Evolutionary conservation across 225 moss, liverwort and hornwort species (phyloP), one percentile per base, ranked within the genome.

Genomic region (Thuidium tamariscinum): DNA sequence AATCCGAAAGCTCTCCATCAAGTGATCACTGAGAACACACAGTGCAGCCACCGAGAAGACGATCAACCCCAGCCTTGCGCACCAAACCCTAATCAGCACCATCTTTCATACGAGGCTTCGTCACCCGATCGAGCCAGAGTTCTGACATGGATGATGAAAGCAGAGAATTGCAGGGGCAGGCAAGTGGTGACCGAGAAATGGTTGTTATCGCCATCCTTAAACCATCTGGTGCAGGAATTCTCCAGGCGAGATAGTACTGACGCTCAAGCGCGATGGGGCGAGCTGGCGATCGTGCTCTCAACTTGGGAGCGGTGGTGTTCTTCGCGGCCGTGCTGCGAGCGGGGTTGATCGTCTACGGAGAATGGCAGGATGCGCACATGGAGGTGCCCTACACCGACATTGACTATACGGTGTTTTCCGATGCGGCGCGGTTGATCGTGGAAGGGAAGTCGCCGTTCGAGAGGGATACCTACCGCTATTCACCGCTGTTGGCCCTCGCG

Each of bases 361-460:
- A 96, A 79, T 99, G 99, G 97, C 99, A 99, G 83, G 97, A 97
- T 80, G 84, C 91, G 29, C 95, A 95, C 89, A 76, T 97, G 90
- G 94, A 99, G 77, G 97, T 99, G 51, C 92, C 97, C 13, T 99
- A 97, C 84, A 99, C 99, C 13, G 96, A 99, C 87, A 91, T 97
- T 26, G 97, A 99, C 90, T 99, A 99, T 89, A 95, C 91, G 17
- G 97, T 99, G 61, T 97, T 99, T 44, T 94, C 99, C 30, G 99
- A 99, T 51, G 97, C 97, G 8, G 96, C 99, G 39, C 92, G 94
- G 61, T 88, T 99, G 74, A 89, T 99, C 36, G 88, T 90, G 39
- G 89, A 89, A 60, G 97, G 95, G 79, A 95, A 92, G 75, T 99
- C 99, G 51, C 97, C 97, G 5, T 99, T 96, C 71, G 89, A 95